Evolutionary conservation across 441 rosid genomes (phyloP), one percentile per base, ranked within the genome.

Genomic region (California macrophylla): DNA sequence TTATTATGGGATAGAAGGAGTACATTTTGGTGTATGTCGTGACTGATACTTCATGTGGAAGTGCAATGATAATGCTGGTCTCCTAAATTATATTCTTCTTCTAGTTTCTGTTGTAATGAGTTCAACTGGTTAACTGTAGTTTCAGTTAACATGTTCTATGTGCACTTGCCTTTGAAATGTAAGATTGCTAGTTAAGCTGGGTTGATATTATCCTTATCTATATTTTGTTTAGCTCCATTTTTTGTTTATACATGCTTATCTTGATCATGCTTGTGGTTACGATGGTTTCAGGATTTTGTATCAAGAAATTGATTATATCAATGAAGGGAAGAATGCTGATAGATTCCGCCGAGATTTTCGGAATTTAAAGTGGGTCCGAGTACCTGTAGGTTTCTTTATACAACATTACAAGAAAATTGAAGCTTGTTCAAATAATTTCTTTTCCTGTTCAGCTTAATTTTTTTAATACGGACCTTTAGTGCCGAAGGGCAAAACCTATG

Each of bases 311-410:
- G 98, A 93, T 78, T 91, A 93, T 70, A 85, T 93, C 71, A 93
- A 93, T 68, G 98, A 93, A 84, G 98, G 96, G 62, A 91, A 86
- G 80, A 93, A 91, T 77, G 97, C 93, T 0, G 98, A 93, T 78
- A 87, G 74, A 73, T 89, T 93, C 82, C 82, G 94, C 28, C 82
- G 96, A 75, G 96, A 93, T 83, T 93, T 89, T 74, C 86, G 98
- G 79, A 93, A 93, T 65, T 40, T 81, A 50, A 91, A 87, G 84
- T 93, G 98, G 98, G 94, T 93, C 73, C 88, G 97, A 36, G 89
- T 93, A 69, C 98, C 97, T 42, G 98, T 91, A 86, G 60, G 96
- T 83, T 78, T 71, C 77, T 25, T 74, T 26, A 69, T 72, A 45
- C 72, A 61, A 73, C 34, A 61, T 74, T 71, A 34, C 45, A 45